These are phyloP conservation scores for Colletotrichum tabaci DNA, from an alignment of 2,329 filamentous ascomycete genomes.

Conservation along the genomic window DNA sequence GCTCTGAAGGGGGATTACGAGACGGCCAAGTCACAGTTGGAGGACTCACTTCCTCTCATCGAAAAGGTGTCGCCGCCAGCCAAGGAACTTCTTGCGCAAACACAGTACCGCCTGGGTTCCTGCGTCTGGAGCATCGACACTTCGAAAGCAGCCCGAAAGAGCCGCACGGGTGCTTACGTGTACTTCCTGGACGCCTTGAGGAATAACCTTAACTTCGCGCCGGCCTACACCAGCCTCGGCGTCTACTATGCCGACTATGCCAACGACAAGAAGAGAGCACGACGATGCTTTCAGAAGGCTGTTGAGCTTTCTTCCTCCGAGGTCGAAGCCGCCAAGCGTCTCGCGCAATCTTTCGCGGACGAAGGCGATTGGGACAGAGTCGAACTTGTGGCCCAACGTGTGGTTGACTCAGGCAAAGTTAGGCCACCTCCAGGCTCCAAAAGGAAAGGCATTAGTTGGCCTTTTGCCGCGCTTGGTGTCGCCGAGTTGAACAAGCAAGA, in stretches of 20 bases:
- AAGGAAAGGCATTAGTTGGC: conserved; percentile 94
- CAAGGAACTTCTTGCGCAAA: conserved; percentile 85
- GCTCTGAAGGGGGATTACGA: conserved; percentile 84
- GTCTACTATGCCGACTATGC: conserved; percentile 93
- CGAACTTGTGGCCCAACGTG: conserved; percentile 89
- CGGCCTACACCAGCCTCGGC: conserved; percentile 91
- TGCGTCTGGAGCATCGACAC: conserved; percentile 90
- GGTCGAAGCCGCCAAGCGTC: conserved; percentile 86
- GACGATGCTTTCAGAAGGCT: conserved; percentile 96
- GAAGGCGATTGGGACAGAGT: conserved; percentile 97
- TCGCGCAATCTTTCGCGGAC: conserved; percentile 89
- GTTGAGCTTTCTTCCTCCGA: conserved; percentile 93
- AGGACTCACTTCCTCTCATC: conserved; percentile 77
- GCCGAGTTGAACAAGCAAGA: conserved; percentile 96
- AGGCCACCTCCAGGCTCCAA: conserved; percentile 93
- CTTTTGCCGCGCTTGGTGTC: conserved; percentile 92
- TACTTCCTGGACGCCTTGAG: conserved; percentile 89
- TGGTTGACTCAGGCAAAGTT: conserved; percentile 95
- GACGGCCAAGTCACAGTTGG: conserved; percentile 77
- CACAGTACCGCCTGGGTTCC: conserved; percentile 87
- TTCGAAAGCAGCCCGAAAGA: conserved; percentile 81
- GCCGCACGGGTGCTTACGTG: conserved; percentile 85
- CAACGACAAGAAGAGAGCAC: conserved; percentile 86
- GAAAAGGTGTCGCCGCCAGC: conserved; percentile 71
- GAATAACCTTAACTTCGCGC: conserved; percentile 88